Percentiles rank a stretch among this genome's conserved stretches.
Conservation (phyloP, 2,329 filamentous ascomycete species). For the Zarea fungicola region DNA sequence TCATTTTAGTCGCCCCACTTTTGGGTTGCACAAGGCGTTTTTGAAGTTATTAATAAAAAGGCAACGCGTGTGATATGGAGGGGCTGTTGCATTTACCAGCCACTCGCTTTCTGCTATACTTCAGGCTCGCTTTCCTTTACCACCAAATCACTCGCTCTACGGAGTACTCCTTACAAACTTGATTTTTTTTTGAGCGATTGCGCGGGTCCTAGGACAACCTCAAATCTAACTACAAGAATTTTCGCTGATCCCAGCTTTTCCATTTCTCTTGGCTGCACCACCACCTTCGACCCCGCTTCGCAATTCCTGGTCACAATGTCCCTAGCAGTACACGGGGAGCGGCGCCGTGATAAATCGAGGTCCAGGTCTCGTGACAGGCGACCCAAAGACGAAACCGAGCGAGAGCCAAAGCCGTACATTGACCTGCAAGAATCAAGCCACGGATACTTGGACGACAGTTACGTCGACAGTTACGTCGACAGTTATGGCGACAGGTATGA, state of each 20-base stretch:
- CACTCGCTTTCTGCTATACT: constrained; percentile 4
- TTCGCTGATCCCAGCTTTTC: not conserved
- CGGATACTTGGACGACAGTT: constrained; percentile 33
- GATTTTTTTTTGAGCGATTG: not conserved
- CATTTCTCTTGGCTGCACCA: not conserved
- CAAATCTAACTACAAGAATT: not conserved
- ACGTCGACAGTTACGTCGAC: constrained; percentile 28
- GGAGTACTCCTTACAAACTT: too few relatives aligned
- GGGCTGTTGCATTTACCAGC: constrained; percentile 1
- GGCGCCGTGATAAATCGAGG: constrained; percentile 41
- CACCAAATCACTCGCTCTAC: not conserved
- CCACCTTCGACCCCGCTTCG: not conserved
- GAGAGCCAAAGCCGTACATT: constrained; percentile 27
- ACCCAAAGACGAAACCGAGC: constrained; percentile 25
- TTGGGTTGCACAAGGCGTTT: not conserved
- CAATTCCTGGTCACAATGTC: constrained; percentile 38
- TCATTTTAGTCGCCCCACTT: constrained; percentile 1
- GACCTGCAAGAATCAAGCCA: constrained; percentile 40
- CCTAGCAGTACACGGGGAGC: constrained; percentile 41
- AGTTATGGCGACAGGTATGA: constrained; percentile 29
- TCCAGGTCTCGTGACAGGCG: constrained; percentile 39
- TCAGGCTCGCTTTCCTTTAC: not conserved
- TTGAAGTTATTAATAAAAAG: not conserved
- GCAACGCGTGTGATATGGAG: not conserved
- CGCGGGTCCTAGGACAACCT: not conserved